phyloP scores from a whole-genome alignment of 257 asterid genomes.

The Nyctanthes arbortristis region DNA sequence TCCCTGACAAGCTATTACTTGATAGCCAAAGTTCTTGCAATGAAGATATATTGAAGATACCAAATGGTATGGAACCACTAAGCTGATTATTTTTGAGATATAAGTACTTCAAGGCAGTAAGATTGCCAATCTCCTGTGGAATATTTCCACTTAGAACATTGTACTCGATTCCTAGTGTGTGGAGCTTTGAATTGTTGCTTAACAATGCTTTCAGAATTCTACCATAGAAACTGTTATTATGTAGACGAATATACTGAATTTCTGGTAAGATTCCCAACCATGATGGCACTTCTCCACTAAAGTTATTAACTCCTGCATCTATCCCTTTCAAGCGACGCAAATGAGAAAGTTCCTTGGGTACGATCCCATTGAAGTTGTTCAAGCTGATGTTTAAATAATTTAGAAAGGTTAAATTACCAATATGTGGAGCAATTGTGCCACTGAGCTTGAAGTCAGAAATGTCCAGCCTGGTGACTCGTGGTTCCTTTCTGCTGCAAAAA shows the following conservation, averaged over 20 bases:
- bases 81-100: background rate
- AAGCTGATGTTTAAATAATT: slow-evolving; percentile 11
- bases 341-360: slow-evolving; percentile 26
- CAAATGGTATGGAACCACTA: slow-evolving; percentile 1
- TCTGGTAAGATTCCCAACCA: too few relatives aligned
- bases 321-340: too few relatives aligned
- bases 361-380: slow-evolving; percentile 23
- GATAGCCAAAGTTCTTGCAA: slow-evolving; percentile 18
- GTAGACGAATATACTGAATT: too few relatives aligned
- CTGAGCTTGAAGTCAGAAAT: slow-evolving; percentile 14
- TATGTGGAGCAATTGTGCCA: slow-evolving; percentile 21
- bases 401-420: slow-evolving; percentile 27
- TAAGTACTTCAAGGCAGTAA: background rate
- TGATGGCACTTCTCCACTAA: too few relatives aligned
- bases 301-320: too few relatives aligned
- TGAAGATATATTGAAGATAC: slow-evolving; percentile 27
- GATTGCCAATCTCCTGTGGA: background rate
- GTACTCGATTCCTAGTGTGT: background rate
- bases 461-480: slow-evolving; percentile 19
- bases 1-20: slow-evolving; percentile 24
- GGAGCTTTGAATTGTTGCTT: slow-evolving; percentile 28
- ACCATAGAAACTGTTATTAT: too few relatives aligned
- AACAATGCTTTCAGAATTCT: slow-evolving; percentile 18
- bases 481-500: slow-evolving; percentile 28
- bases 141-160: background rate